Evolutionary conservation across 1,284 basidiomycete species (phyloP).

Genomic region (Ustilago lituana): DNA sequence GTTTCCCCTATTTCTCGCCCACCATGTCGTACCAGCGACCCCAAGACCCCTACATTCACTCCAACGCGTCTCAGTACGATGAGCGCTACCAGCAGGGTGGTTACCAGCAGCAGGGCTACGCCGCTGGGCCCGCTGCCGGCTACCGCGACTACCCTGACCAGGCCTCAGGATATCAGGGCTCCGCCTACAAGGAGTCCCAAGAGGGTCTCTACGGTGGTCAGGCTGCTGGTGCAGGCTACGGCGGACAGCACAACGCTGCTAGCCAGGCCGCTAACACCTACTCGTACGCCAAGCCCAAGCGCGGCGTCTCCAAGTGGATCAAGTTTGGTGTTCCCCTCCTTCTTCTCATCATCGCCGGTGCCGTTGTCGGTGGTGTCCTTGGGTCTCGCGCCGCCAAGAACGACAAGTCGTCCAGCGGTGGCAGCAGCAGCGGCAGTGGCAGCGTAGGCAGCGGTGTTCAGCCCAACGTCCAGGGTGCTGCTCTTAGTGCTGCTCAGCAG

Average conservation of each 20-base stretch:
- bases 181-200: constrained; percentile 36
- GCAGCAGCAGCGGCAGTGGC: constrained; percentile 56
- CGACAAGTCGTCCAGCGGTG: constrained; percentile 68
- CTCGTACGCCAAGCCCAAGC: constrained; percentile 61
- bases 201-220: constrained; percentile 43
- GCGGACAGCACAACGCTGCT: constrained; percentile 29
- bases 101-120: constrained; percentile 39
- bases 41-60: constrained; percentile 60
- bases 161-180: constrained; percentile 40
- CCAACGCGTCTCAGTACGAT: constrained; percentile 63
- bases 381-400: constrained; percentile 71
- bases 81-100: constrained; percentile 51
- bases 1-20: constrained; percentile 20
- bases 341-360: constrained; percentile 69
- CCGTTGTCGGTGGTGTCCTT: constrained; percentile 81
- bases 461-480: constrained; percentile 44
- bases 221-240: constrained; percentile 21
- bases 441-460: constrained; percentile 24
- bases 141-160: constrained; percentile 52
- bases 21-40: constrained; percentile 59
- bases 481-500: constrained; percentile 71
- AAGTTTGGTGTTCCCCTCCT: constrained; percentile 55
- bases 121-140: constrained; percentile 12
- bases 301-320: constrained; percentile 57
- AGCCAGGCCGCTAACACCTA: constrained; percentile 51